Base-by-base conservation (phyloP, 441 rosid species). In the Aquilaria agallochum region DNA sequence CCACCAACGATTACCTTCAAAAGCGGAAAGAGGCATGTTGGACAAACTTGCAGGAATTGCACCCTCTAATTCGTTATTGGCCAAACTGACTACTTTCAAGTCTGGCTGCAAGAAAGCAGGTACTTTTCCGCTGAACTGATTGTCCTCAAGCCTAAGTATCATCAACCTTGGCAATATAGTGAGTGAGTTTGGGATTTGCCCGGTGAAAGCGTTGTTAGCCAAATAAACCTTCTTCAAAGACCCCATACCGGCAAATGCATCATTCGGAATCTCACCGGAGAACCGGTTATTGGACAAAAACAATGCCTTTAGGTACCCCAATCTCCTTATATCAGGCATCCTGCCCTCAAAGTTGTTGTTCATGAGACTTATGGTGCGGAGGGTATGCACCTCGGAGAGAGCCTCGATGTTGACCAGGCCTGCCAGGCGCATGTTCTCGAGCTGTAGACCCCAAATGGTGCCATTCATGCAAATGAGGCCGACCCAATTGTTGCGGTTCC, bases 21-120 rank as follows among this genome's bases (percentile, higher is more conserved):
- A 95, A 5, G 80, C 70, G 34, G 69, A 75, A 20, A 87, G 59
- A 67, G 46, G 70, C 88, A 89, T 67, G 15, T 56, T 64, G 36
- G 78, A 72, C 15, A 95, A 80, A 79, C 85, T 72, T 60, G 55
- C 34, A 31, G 99, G 99, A 12, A 92, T 92, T 32, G 82, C 83
- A 65, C 98, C 98, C 64, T 73, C 90, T 66, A 95, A 79, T 62
- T 82, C 76, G 68, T 95, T 95, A 77, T 84, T 76, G 7, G 96
- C 82, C 0, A 92, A 53, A 78, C 81, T 73, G 13, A 74, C 81
- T 11, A 72, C 55, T 75, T 68, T 80, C 58, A 92, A 62, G 14
- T 11, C 50, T 11, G 59, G 54, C 15, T 76, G 78, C 9, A 66
- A 70, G 59, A 92, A 89, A 30, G 81, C 74, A n/a, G 98, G 98